These are phyloP conservation scores for Cladochytrium replicatum DNA, from an alignment of 192 early-diverging fungal species.

Conservation along the genomic window DNA sequence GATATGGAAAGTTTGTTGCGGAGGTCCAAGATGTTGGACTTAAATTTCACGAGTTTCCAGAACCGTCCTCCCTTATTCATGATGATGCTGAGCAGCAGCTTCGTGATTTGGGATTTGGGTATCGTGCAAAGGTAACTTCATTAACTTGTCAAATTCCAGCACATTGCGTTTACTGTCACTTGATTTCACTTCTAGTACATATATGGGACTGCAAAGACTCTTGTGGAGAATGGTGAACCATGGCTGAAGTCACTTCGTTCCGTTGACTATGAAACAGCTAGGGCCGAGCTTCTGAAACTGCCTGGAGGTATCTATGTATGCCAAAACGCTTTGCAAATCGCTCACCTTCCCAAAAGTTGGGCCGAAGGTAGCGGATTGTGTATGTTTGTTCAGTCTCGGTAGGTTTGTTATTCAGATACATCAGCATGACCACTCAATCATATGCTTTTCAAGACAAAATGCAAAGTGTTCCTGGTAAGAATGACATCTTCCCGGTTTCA, in stretches of 20 bases:
- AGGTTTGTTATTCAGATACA: no score
- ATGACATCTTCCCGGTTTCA: no score
- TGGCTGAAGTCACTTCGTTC: slow-evolving; percentile 60
- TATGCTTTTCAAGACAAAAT: no score
- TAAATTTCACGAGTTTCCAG: slow-evolving; percentile 63
- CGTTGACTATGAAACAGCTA: slow-evolving; percentile 42
- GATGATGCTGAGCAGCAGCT: slow-evolving; percentile 56
- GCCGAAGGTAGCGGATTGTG: slow-evolving; percentile 96
- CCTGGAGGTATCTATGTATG: slow-evolving; percentile 43
- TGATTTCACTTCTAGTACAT: slow-evolving; percentile 47
- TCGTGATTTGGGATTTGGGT: slow-evolving; percentile 79
- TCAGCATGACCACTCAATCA: no score
- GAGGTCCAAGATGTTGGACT: slow-evolving; percentile 11
- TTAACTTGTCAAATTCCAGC: not conserved
- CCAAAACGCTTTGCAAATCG: not conserved
- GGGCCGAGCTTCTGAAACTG: slow-evolving; percentile 55
- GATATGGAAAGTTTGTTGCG: slow-evolving; percentile 10
- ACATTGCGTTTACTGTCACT: not conserved
- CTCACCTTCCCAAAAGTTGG: slow-evolving; percentile 43
- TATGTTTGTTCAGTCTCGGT: slow-evolving; percentile 86
- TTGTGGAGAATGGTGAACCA: slow-evolving; percentile 40
- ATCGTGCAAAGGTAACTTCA: slow-evolving; percentile 59
- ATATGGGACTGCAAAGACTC: slow-evolving; percentile 48
- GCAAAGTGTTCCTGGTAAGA: no score
- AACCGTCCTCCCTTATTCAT: slow-evolving; percentile 35